Base-by-base conservation (phyloP, 1,284 basidiomycete genomes). In the Malassezia brasiliensis region DNA sequence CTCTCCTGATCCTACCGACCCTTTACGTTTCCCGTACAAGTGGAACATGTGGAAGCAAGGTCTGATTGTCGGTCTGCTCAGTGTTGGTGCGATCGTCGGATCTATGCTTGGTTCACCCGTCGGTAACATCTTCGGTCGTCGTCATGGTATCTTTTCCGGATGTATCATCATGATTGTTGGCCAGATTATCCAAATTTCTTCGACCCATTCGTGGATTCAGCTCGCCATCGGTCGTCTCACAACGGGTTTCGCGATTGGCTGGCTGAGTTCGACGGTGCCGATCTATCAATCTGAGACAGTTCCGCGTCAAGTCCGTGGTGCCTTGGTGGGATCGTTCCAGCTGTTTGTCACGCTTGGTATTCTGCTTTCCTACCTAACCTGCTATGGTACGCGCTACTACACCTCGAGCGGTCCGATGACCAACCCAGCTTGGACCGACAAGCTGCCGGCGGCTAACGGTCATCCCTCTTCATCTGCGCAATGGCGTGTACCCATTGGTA, bases 281-380 rank as follows among this genome's bases (percentile, higher is more conserved):
- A 55, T 82, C 75, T 86, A 85, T 69, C 83, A 85, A 78, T 83
- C 83, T 7, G 85, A 87, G 74, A 83, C 83, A 0, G 84, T 85
- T 0, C 86, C 87, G 2, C 78, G 84, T 15, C 82, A 86, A 62
- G 83, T 89, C 51, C 82, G 87, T 60, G 86, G 87, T 20, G 82
- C 85, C 1, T 76, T 87, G 22, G 86, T 84, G 31, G 77, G 76
- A 0, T 77, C 83, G 0, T 86, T 84, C 65, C 85, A 87, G 56
- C 59, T 68, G 5, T 65, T 67, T 52, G 61, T 70, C 50, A 68
- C 67, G 0, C 37, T 67, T 61, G 85, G 85, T 63, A 87, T 87
- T 59, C 79, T 88, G 39, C 79, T 86, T 39, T 84, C 85, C 8
- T 87, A 84, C 79, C 69, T 66, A 39, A 65, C 64, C 36, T 71